Evolutionary conservation across 306 rosid genomes (phyloP).

Genomic region (Lablab purpureus): DNA sequence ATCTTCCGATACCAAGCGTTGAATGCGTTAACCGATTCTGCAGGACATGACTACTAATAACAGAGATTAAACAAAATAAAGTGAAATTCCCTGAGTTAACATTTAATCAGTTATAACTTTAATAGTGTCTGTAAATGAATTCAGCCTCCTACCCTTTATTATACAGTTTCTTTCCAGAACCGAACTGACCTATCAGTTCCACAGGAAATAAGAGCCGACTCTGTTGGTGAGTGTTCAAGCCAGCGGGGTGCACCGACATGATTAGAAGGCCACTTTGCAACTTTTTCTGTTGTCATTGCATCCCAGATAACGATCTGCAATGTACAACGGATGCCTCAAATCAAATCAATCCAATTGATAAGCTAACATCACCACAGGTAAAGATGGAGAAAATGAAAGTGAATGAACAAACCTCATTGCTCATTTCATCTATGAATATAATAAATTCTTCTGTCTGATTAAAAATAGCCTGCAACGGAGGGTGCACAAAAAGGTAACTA

Average conservation of each 20-base stretch:
- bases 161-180: conserved; percentile 79
- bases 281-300: conserved; percentile 80
- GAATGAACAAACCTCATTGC: conserved; percentile 75
- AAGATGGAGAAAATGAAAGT: conserved; percentile 10
- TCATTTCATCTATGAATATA: conserved; percentile 82
- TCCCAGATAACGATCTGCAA: conserved; percentile 90
- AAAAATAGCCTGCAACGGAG: conserved; percentile 74
- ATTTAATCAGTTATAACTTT: conserved; percentile 13
- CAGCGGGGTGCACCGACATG: conserved; percentile 91
- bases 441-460: conserved; percentile 85
- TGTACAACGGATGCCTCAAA: conserved; percentile 38
- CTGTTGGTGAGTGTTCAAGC: conserved; percentile 86
- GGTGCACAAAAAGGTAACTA: conserved; percentile 18
- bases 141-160: conserved; percentile 23
- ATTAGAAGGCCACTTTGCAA: conserved; percentile 90
- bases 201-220: conserved; percentile 78
- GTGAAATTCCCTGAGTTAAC: neutral
- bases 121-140: conserved; percentile 17
- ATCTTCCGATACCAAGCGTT: conserved; percentile 4
- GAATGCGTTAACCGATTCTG: conserved; percentile 6
- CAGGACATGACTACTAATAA: neutral
- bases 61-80: neutral
- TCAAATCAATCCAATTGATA: conserved; percentile 40
- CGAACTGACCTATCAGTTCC: conserved; percentile 89
- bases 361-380: conserved; percentile 7